Evolutionary conservation across 1,139 yeast species (phyloP).

Genomic region (Suhomyces maxii): DNA sequence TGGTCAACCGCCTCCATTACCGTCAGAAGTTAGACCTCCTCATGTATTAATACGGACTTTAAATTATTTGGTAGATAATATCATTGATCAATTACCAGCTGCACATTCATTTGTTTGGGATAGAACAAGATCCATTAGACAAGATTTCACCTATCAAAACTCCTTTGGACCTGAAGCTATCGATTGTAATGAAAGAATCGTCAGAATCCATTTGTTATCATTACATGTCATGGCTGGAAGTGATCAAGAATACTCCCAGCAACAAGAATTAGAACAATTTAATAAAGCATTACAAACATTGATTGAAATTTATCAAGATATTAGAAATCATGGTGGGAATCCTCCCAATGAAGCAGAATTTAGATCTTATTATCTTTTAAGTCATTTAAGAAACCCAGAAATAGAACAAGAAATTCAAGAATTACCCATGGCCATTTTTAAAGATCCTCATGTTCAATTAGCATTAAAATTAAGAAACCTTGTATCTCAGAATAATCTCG

Average conservation of each 20-base stretch:
- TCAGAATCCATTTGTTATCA: conserved; percentile 79
- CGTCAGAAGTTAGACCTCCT: conserved; percentile 97
- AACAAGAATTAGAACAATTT: conserved; percentile 93
- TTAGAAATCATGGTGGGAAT: conserved; percentile 63
- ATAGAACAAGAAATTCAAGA: conserved; percentile 73
- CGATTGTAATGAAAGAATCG: conserved; percentile 90
- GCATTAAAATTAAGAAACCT: conserved; percentile 71
- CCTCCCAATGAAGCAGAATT: conserved; percentile 92
- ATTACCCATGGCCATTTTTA: conserved; percentile 58
- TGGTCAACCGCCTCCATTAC: conserved; percentile 97
- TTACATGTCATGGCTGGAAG: conserved; percentile 85
- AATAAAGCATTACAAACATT: conserved; percentile 89
- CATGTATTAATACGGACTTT: conserved; percentile 63
- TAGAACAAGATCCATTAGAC: conserved; percentile 95
- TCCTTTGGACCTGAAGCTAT: conserved; percentile 92
- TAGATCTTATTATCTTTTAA: conserved; percentile 79
- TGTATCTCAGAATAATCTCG: conserved; percentile 61
- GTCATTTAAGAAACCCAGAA: conserved; percentile 84
- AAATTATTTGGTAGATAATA: conserved; percentile 64
- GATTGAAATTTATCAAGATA: conserved; percentile 83
- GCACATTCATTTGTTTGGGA: conserved; percentile 97
- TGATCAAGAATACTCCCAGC: conserved; percentile 80
- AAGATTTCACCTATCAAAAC: conserved; percentile 95
- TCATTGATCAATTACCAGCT: conserved; percentile 70
- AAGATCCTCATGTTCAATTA: conserved; percentile 60